Evolutionary conservation across 768 basidiomycete species (phyloP), one percentile per base, ranked within the genome.

Genomic region (Xerocomellus intermedius): DNA sequence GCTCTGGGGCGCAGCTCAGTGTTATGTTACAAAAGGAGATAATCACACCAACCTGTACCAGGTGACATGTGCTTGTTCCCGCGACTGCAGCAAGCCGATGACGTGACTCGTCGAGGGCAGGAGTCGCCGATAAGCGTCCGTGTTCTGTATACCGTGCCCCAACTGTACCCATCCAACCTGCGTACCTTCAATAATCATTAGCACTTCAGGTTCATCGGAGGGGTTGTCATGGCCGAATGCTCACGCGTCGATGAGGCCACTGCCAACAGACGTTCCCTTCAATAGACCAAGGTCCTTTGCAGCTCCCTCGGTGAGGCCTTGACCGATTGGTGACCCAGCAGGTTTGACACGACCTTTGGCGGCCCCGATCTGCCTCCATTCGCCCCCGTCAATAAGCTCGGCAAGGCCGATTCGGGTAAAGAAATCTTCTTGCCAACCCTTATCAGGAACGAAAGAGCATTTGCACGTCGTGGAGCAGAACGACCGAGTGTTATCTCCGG

Each of bases 91-190:
- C 96, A 19, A 99, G 77, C 38, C 96, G 79, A 64, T 90, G 85
- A 14, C 79, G 75, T 7, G 91, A 91, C 59, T 96, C 91, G 7
- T 85, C 80, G 8, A 97, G 74, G 13, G 78, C 74, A 16, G 92
- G 90, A 21, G 78, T 64, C 19, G 74, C 74, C 0, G 80, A 82
- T n/a, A 83, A 56, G 55, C 75, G 71, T 6, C 79, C 83, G 33
- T 82, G 75, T 48, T 80, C 79, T 22, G 70, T 75, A 57, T 84
- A 85, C 38, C 86, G 76, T 17, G 94, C 94, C 7, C 90, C 96
- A 42, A 97, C 84, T 0, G 96, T 98, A 13, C 97, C 97, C 61
- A 98, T 76, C 97, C 96, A 98, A 21, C 97, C 97, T 2, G 97
- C 94, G 71, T 98, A 88, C 5, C 88, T 89, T 59, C 21, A 38